Percentiles rank a stretch among this genome's conserved stretches.
Conservation (phyloP, 2,329 filamentous ascomycete genomes). For the Colletotrichum shisoi region DNA sequence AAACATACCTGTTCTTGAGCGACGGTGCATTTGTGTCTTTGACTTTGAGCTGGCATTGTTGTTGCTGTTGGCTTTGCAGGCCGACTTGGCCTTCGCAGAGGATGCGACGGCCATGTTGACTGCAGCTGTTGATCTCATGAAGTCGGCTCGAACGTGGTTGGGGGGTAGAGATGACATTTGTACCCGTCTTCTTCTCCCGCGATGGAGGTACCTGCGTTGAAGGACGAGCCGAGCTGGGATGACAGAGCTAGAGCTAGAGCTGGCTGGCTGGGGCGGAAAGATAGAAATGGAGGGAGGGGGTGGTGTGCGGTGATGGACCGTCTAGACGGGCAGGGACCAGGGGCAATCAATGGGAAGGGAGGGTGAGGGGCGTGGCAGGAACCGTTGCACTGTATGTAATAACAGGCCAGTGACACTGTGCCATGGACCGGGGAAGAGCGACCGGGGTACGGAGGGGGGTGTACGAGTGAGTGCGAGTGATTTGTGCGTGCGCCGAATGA, state of each 20-base stretch:
- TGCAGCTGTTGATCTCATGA: constrained; percentile 55
- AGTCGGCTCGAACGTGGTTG: constrained; percentile 57
- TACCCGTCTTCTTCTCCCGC: constrained; percentile 51
- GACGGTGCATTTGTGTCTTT: constrained; percentile 87
- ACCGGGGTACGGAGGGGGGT: constrained; percentile 15
- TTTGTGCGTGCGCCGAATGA: constrained; percentile 15
- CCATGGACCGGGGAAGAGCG: constrained; percentile 31
- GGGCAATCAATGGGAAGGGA: constrained; percentile 10
- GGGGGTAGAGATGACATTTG: constrained; percentile 74
- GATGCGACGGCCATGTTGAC: constrained; percentile 70
- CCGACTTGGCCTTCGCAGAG: constrained; percentile 65
- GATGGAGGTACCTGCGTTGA: constrained; percentile 55
- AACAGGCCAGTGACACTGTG: constrained; percentile 17
- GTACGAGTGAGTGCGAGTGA: constrained; percentile 10
- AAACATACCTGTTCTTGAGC: constrained; percentile 87
- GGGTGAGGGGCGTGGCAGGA: constrained; percentile 29
- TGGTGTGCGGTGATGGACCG: constrained; percentile 28
- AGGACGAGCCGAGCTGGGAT: constrained; percentile 45
- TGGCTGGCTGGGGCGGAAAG: constrained; percentile 40
- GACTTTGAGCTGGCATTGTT: constrained; percentile 66
- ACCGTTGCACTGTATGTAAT: constrained; percentile 22
- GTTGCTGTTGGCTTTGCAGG: constrained; percentile 59
- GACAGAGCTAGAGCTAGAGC: constrained; percentile 34
- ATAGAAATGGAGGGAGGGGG: constrained; percentile 35
- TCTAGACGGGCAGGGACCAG: constrained; percentile 34